phyloP scores from a whole-genome alignment of 2,329 filamentous ascomycete species.

The Calonectria hongkongensis region DNA sequence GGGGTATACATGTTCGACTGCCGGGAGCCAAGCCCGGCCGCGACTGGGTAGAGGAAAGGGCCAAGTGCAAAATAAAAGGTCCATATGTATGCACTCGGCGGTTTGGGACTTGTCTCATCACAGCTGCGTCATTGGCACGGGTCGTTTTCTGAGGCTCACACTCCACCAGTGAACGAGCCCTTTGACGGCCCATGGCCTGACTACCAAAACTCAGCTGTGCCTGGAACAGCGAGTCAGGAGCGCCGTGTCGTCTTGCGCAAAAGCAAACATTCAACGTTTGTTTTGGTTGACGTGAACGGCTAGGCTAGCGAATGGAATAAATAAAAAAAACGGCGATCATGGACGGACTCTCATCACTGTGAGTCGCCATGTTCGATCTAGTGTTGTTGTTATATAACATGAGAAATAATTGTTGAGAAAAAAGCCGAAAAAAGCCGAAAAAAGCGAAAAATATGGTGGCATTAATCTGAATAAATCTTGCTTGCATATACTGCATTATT shows the following conservation, averaged over 20 bases:
- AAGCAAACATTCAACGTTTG: constrained; percentile 18
- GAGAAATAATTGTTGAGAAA: too few species aligned
- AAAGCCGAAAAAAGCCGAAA: too few species aligned
- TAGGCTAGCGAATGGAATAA: not conserved
- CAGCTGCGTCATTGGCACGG: constrained; percentile 18
- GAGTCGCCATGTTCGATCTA: too few species aligned
- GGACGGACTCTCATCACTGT: not conserved
- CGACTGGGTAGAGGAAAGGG: constrained; percentile 7
- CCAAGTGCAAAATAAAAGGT: not conserved
- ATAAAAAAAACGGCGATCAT: not conserved
- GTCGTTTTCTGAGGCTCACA: not conserved
- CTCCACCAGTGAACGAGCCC: constrained; percentile 13
- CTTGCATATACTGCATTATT: too few species aligned
- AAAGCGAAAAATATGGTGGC: too few species aligned
- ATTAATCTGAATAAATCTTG: too few species aligned
- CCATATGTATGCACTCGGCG: not conserved
- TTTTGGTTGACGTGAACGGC: not conserved
- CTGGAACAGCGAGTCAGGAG: constrained; percentile 23
- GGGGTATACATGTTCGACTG: constrained; percentile 5
- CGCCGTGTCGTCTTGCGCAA: constrained; percentile 3
- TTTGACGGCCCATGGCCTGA: constrained; percentile 19
- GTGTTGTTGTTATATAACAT: too few species aligned
- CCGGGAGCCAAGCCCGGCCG: not conserved
- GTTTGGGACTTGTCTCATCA: constrained; percentile 23
- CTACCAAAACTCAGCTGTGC: constrained; percentile 16